Base-by-base conservation (phyloP, 1,139 yeast genomes). In the Magnusiomyces clavatus region DNA sequence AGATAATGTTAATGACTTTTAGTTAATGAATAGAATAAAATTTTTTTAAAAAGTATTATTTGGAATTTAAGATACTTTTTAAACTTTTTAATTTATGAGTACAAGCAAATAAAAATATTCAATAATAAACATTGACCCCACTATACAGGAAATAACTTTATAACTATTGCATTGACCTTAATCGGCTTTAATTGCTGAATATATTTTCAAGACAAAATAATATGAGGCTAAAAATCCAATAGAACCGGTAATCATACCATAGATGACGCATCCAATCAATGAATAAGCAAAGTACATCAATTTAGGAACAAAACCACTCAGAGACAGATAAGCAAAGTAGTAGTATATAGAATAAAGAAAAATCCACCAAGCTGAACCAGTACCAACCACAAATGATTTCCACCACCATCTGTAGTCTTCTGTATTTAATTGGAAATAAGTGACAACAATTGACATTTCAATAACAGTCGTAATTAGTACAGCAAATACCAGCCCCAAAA, bases 381-480 rank as follows among this genome's bases (percentile, higher is more conserved):
- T 76, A 2, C 95, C 89, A 41, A 82, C 80, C 56, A 80, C 67
- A 66, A 86, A 87, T 16, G 89, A 75, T 58, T 83, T 75, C 96
- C 96, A 88, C 64, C 86, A 87, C 96, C 96, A 88, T 56, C 74
- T 69, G 51, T 82, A 81, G 62, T 83, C 81, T 51, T 80, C 81
- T 57, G 79, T 74, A 46, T 78, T 75, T 61, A 88, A 73, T 46
- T 82, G 77, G 41, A 83, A 64, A 62, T 83, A 87, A 13, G 84
- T 76, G 11, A 86, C 81, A 44, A 87, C 78, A 39, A 88, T 75
- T n/a, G 92, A 78, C 52, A 86, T 78, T 65, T 87, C 95, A 47
- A 80, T 72, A 39, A 86, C 81, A 12, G 86, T 80, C 41, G 85
- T 70, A 43, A 80, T 68, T 41, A 86, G 71, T 51, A 86, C 72